These are phyloP conservation scores for Plenodomus biglobosus DNA, from an alignment of 2,329 filamentous ascomycete genomes.

Conservation along the genomic window DNA sequence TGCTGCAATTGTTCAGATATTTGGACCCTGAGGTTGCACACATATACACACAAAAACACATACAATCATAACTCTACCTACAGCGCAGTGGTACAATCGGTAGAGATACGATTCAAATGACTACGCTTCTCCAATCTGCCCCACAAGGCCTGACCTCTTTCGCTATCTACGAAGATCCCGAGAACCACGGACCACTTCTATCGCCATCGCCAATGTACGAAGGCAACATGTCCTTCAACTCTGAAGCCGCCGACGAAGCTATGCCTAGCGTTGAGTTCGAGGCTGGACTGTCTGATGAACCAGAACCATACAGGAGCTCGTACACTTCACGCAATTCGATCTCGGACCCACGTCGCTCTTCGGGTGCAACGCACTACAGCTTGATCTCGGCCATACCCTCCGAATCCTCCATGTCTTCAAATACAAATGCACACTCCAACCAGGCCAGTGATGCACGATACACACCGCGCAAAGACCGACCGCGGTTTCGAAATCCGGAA, in stretches of 20 bases:
- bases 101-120: constrained; percentile 31
- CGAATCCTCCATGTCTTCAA: constrained; percentile 41
- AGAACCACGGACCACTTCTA: constrained; percentile 32
- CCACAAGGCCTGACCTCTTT: constrained; percentile 37
- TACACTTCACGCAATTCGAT: constrained; percentile 35
- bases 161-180: constrained; percentile 38
- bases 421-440: constrained; percentile 28
- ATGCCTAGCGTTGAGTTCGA: constrained; percentile 36
- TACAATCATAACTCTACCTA: constrained; percentile 1
- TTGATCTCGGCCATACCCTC: constrained; percentile 45
- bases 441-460: constrained; percentile 46
- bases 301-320: constrained; percentile 35
- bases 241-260: constrained; percentile 34
- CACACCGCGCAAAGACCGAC: constrained; percentile 61
- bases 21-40: not conserved
- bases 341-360: constrained; percentile 28
- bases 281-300: constrained; percentile 19
- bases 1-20: not conserved
- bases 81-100: not conserved
- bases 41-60: not conserved
- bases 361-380: constrained; percentile 35
- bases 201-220: constrained; percentile 38
- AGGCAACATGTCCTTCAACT: constrained; percentile 37
- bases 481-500: constrained; percentile 69
- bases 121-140: constrained; percentile 36